Conservation (phyloP, 805 yeast species). For the Candida quercuum region DNA sequence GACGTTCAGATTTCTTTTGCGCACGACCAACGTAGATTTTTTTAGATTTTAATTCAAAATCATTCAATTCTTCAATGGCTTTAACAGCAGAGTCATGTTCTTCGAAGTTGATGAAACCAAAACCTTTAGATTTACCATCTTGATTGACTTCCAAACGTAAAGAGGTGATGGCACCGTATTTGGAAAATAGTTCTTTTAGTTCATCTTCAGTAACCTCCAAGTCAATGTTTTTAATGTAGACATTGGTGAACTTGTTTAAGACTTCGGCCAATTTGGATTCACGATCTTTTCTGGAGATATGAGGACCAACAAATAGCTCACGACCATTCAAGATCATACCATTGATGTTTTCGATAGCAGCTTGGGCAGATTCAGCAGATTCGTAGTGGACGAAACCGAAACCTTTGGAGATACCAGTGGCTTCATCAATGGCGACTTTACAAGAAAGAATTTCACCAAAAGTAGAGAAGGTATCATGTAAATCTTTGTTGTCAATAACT, state of each 20-base stretch:
- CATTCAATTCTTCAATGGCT: slow-evolving; percentile 92
- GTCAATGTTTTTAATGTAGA: slow-evolving; percentile 88
- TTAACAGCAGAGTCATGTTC: slow-evolving; percentile 80
- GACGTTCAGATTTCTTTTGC: slow-evolving; percentile 97
- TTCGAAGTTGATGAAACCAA: slow-evolving; percentile 92
- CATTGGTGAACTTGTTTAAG: slow-evolving; percentile 92
- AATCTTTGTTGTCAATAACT: slow-evolving; percentile 96
- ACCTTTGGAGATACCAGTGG: slow-evolving; percentile 81
- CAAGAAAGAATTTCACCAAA: slow-evolving; percentile 95
- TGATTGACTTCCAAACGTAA: slow-evolving; percentile 70
- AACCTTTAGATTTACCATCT: slow-evolving; percentile 90
- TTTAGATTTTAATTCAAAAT: slow-evolving; percentile 78
- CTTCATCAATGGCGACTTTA: slow-evolving; percentile 93
- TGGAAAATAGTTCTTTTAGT: slow-evolving; percentile 64
- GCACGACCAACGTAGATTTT: slow-evolving; percentile 95
- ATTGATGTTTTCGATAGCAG: slow-evolving; percentile 94
- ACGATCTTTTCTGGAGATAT: slow-evolving; percentile 89
- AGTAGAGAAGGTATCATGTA: slow-evolving; percentile 95
- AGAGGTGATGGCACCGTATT: slow-evolving; percentile 80
- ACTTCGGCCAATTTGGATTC: slow-evolving; percentile 86
- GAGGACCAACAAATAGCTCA: slow-evolving; percentile 94
- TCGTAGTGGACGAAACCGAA: slow-evolving; percentile 98
- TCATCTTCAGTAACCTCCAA: slow-evolving; percentile 64
- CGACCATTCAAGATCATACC: slow-evolving; percentile 97
- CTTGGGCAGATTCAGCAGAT: slow-evolving; percentile 84